These are phyloP conservation scores for Spergularia marina DNA, from an alignment of 148 eudicot species.

Conservation along the genomic window DNA sequence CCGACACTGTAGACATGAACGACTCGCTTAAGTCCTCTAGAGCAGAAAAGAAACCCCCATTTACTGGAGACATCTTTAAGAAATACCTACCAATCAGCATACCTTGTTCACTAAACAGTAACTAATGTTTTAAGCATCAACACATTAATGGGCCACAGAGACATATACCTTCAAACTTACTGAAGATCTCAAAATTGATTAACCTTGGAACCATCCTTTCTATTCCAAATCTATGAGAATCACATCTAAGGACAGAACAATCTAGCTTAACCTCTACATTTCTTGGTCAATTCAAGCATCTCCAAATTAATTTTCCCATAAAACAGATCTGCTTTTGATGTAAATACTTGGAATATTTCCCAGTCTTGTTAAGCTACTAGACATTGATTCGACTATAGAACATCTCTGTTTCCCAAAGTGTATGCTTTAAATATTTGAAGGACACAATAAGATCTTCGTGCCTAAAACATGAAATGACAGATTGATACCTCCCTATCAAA, in stretches of 20 bases:
- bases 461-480: background rate
- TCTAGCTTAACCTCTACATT: slow-evolving; percentile 3
- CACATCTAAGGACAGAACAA: slow-evolving; percentile 13
- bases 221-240: slow-evolving; percentile 27
- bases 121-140: slow-evolving; percentile 11
- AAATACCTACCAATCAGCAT: slow-evolving; percentile 12
- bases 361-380: slow-evolving; percentile 1
- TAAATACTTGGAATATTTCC: slow-evolving; percentile 12
- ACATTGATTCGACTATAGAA: slow-evolving; percentile 14
- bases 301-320: slow-evolving; percentile 3
- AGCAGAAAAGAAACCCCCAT: background rate
- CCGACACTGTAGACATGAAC: background rate
- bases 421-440: slow-evolving; percentile 10
- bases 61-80: slow-evolving; percentile 5
- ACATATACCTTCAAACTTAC: background rate
- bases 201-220: slow-evolving; percentile 5
- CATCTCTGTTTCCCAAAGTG: slow-evolving; percentile 5
- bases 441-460: background rate
- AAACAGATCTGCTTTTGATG: background rate
- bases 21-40: too few species aligned
- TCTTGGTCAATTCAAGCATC: slow-evolving; percentile 8
- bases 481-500: background rate
- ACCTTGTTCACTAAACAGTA: slow-evolving; percentile 1
- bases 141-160: slow-evolving; percentile 10
- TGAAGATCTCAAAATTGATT: slow-evolving; percentile 6